Evolutionary conservation across 192 early-diverging fungal species (phyloP).

Genomic region (Endogone sp.): DNA sequence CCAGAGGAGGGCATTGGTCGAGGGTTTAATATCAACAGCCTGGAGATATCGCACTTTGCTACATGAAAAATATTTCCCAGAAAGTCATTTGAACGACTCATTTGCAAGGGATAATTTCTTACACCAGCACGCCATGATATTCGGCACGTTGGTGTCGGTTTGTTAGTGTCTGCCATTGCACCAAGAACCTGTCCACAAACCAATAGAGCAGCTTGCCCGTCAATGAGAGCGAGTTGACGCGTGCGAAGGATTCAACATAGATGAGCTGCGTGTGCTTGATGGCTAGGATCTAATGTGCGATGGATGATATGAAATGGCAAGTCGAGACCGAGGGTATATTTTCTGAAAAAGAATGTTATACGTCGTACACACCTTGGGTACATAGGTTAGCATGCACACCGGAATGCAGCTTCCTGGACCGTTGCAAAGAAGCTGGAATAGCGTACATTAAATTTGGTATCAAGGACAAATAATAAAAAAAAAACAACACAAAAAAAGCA

Average conservation of each 20-base stretch:
- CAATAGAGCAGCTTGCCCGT: conserved; percentile 79
- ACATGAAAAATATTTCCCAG: too few relatives aligned
- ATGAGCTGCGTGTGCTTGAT: conserved; percentile 57
- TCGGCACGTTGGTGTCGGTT: conserved; percentile 53
- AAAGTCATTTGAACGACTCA: too few relatives aligned
- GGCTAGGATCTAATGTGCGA: conserved; percentile 39
- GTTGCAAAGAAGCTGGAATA: conserved; percentile 71
- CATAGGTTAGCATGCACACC: conserved; percentile 54
- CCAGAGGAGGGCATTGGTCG: too few relatives aligned
- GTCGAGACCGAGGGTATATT: background rate
- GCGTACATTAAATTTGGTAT: too few relatives aligned
- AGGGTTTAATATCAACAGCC: too few relatives aligned
- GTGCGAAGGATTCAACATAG: conserved; percentile 91
- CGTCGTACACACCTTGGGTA: conserved; percentile 46
- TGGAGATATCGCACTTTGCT: too few relatives aligned
- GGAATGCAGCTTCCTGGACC: conserved; percentile 89
- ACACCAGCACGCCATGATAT: conserved; percentile 64
- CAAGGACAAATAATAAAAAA: too few relatives aligned
- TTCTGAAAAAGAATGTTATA: background rate
- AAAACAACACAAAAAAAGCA: too few relatives aligned
- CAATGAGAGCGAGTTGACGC: conserved; percentile 82
- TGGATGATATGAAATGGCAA: too few relatives aligned
- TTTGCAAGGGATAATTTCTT: too few relatives aligned
- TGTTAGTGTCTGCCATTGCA: conserved; percentile 80
- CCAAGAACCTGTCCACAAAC: conserved; percentile 80